Conservation (phyloP, 148 eudicot genomes). For the Rhododendron molle region DNA sequence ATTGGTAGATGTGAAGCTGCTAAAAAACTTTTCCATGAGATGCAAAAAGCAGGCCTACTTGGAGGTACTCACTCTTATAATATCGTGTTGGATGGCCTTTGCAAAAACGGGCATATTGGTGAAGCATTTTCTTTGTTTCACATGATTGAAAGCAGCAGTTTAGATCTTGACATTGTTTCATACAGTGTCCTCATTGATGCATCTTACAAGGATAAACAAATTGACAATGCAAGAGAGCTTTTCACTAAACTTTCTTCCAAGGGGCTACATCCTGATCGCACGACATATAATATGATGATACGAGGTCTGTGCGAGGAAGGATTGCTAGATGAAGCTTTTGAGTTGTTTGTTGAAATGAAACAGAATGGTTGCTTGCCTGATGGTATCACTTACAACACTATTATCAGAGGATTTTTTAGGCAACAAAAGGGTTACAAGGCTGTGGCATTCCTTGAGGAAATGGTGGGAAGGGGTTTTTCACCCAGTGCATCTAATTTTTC, state of each 20-base stretch:
- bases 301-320: not conserved
- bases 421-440: not conserved
- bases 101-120: not conserved
- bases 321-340: conserved; percentile 2
- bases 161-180: not conserved
- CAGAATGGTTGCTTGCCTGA: conserved; percentile 12
- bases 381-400: conserved; percentile 3
- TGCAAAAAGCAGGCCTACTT: conserved; percentile 1
- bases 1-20: conserved; percentile 5
- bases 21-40: conserved; percentile 1
- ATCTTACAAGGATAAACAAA: not conserved
- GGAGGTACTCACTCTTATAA: not conserved
- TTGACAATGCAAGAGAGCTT: not conserved
- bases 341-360: conserved; percentile 10
- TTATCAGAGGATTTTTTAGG: not conserved
- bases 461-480: conserved; percentile 8
- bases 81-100: conserved; percentile 1
- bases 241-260: not conserved
- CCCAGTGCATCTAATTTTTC: conserved; percentile 5
- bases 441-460: conserved; percentile 2
- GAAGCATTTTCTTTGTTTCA: conserved; percentile 3
- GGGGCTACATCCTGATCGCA: not conserved
- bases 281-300: conserved; percentile 2
- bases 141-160: not conserved
- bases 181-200: conserved; percentile 12